Evolutionary conservation across 2,329 filamentous ascomycete genomes (phyloP).

Genomic region (Aspergillus ibericus): DNA sequence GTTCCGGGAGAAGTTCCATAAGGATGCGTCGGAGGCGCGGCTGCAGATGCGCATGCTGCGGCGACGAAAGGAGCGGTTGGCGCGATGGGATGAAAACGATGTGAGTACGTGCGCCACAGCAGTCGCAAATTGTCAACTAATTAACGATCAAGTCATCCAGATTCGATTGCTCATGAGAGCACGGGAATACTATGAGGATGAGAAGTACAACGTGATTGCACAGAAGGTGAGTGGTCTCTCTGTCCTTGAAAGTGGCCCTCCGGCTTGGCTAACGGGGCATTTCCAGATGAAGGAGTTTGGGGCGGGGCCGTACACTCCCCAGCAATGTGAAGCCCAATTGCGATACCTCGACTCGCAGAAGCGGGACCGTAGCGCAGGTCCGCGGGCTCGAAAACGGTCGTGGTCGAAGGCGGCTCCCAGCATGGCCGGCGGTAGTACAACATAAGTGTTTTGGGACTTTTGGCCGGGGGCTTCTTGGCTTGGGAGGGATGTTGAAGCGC

Average conservation of each 20-base stretch:
- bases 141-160: slow-evolving; percentile 25
- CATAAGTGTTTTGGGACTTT: slow-evolving; percentile 1
- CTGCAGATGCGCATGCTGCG: slow-evolving; percentile 46
- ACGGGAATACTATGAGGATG: slow-evolving; percentile 38
- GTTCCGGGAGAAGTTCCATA: slow-evolving; percentile 39
- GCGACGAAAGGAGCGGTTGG: slow-evolving; percentile 35
- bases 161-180: slow-evolving; percentile 38
- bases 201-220: slow-evolving; percentile 42
- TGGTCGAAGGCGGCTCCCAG: slow-evolving; percentile 9
- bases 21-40: slow-evolving; percentile 40
- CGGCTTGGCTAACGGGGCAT: not conserved
- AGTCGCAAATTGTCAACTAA: slow-evolving; percentile 2
- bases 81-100: slow-evolving; percentile 44
- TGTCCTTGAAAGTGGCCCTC: not conserved
- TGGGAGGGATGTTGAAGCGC: not conserved
- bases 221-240: slow-evolving; percentile 32
- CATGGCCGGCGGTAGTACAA: not conserved
- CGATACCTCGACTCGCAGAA: slow-evolving; percentile 26
- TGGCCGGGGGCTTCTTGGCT: not conserved
- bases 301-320: slow-evolving; percentile 34
- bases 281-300: slow-evolving; percentile 39
- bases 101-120: slow-evolving; percentile 42
- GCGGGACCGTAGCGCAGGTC: slow-evolving; percentile 15
- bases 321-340: slow-evolving; percentile 39
- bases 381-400: slow-evolving; percentile 20